Conservation (phyloP, 192 early-diverging fungal genomes). For the Rhizophagus prolifer region DNA sequence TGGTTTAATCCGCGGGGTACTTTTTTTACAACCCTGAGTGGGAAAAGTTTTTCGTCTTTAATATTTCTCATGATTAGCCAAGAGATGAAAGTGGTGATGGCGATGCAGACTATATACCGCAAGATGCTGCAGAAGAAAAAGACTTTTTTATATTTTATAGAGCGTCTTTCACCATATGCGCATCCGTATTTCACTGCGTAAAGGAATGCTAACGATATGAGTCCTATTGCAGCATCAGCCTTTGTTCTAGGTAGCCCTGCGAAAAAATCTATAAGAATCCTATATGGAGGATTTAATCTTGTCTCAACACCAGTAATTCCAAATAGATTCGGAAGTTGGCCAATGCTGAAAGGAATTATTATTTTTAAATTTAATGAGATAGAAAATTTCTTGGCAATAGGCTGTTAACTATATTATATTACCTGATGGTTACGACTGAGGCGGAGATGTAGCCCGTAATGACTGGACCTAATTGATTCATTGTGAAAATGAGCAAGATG, state of each 20-base stretch:
- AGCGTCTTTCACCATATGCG: slow-evolving; percentile 39
- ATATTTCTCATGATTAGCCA: slow-evolving; percentile 64
- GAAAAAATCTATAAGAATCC: not conserved
- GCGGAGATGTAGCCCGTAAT: not conserved
- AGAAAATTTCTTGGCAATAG: not conserved
- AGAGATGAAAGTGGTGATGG: not conserved
- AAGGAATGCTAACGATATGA: slow-evolving; percentile 44
- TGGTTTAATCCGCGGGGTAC: slow-evolving; percentile 76
- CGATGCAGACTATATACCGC: not conserved
- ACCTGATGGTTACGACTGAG: not conserved
- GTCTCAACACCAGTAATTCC: not conserved
- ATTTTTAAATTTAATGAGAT: not conserved
- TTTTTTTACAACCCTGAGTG: slow-evolving; percentile 64
- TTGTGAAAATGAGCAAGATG: not conserved
- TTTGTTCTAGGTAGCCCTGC: slow-evolving; percentile 46
- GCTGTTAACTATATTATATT: not conserved
- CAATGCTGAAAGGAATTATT: slow-evolving; percentile 1
- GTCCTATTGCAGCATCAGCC: slow-evolving; percentile 64
- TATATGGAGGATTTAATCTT: not conserved
- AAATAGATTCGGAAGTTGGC: not conserved
- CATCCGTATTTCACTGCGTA: slow-evolving; percentile 40
- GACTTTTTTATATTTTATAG: slow-evolving; percentile 45
- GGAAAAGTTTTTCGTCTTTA: slow-evolving; percentile 47
- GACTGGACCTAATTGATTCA: not conserved
- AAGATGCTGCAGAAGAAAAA: slow-evolving; percentile 59